Base-by-base conservation (phyloP, 2,329 filamentous ascomycete species). In the Trichophaea hybrida region DNA sequence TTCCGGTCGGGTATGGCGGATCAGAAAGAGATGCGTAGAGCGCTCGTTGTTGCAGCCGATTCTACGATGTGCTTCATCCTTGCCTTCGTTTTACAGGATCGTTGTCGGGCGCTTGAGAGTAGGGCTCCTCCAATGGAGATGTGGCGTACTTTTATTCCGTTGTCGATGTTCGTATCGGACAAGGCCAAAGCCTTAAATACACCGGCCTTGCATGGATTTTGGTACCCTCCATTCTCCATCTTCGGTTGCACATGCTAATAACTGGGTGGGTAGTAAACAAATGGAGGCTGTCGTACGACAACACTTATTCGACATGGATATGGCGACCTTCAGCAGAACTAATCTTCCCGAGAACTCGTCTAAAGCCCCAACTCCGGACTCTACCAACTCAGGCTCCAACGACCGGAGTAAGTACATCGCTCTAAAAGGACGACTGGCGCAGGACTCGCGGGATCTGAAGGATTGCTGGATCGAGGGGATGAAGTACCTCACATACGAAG, bases 121-220 rank as follows among this genome's bases (percentile, higher is more conserved):
- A 17, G 15, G 6, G 53, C 57, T 12, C 56, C 59, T 32, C 54
- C 56, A 8, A 55, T 58, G 6, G 62, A 65, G 2, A 61, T 57
- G 33, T 66, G 64, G 64, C 59, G 63, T 6, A 65, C 64, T 2
- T 65, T 61, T n/a, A 62, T 65, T n/a, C 62, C 64, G 10, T 57
- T 65, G 34, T 60, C 61, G 6, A 58, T 54, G 38, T 64, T 63
- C 55, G 62, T 66, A 12, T 59, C 56, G 7, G 64, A 63, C 10
- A 64, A 63, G 55, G 59, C 60, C 7, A 48, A 55, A 46, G 38
- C 35, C 10, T n/a, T 40, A 43, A 34, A 58, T 34, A 50, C 61
- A 35, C 56, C 56, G 5, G 51, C 48, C 6, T 58, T 66, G 32
- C 55, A 63, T 34, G 64, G 64, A 17, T 59, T 66, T 33, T 38